A percentile compares a stretch with the other conserved stretches of the same genome.
phyloP scores from a whole-genome alignment of 305 asterid genomes.

The Nicotiana rustica region DNA sequence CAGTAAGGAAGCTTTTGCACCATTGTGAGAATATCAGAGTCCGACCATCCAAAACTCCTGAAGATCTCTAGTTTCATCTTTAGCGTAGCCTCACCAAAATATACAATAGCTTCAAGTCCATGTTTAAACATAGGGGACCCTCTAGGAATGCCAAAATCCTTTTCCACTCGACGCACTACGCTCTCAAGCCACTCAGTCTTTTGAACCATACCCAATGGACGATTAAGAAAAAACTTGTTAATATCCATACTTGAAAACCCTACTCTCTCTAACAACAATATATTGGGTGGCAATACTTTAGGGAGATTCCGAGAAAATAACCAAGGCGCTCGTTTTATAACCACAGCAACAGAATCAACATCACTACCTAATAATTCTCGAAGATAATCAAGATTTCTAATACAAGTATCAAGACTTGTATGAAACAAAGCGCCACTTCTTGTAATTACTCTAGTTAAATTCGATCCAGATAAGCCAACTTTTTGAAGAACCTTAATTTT shows the following conservation, averaged over 20 bases:
- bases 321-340: background rate
- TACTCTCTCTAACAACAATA: background rate
- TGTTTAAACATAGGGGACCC: conserved; percentile 34
- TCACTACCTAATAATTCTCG: conserved; percentile 31
- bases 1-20: conserved; percentile 26
- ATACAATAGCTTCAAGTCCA: conserved; percentile 20
- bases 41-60: conserved; percentile 36
- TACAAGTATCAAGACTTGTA: background rate
- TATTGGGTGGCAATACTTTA: background rate
- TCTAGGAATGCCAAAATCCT: conserved; percentile 38
- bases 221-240: background rate
- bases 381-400: conserved; percentile 8
- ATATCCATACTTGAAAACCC: conserved; percentile 29
- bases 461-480: conserved; percentile 33
- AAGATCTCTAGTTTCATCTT: conserved; percentile 27
- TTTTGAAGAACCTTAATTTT: conserved; percentile 30
- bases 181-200: conserved; percentile 4
- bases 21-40: conserved; percentile 24
- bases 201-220: background rate
- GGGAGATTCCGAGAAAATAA: background rate
- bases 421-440: background rate
- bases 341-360: background rate
- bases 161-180: conserved; percentile 33
- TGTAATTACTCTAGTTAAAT: background rate
- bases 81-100: background rate